These are phyloP conservation scores for Ophiostoma ips DNA, from an alignment of 2,329 filamentous ascomycete genomes.

Conservation along the genomic window DNA sequence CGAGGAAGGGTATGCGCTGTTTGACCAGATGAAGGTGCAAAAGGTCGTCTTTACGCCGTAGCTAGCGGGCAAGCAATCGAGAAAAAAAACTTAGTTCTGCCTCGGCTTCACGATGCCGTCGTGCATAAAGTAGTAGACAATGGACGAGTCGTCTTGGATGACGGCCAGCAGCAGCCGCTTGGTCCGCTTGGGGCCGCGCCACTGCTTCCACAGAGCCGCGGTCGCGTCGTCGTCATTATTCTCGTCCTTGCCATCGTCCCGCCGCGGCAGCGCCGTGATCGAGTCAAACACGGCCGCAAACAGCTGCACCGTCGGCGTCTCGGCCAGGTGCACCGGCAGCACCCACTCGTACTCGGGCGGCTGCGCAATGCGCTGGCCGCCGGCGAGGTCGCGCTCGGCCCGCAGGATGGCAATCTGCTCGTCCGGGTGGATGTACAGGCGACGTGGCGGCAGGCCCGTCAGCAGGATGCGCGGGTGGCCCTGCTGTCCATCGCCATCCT, in stretches of 20 bases:
- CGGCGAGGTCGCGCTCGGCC: slow-evolving; percentile 35
- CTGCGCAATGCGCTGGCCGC: slow-evolving; percentile 31
- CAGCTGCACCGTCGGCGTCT: slow-evolving; percentile 54
- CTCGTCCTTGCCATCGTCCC: slow-evolving; percentile 13
- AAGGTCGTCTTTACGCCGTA: slow-evolving; percentile 55
- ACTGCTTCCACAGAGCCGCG: slow-evolving; percentile 23
- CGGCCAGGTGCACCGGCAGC: slow-evolving; percentile 55
- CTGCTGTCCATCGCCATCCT: too few species aligned
- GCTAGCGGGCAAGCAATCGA: background rate
- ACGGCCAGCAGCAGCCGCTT: slow-evolving; percentile 65
- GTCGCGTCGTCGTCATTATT: slow-evolving; percentile 10
- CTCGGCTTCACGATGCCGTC: slow-evolving; percentile 78
- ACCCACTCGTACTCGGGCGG: slow-evolving; percentile 60
- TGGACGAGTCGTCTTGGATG: slow-evolving; percentile 65
- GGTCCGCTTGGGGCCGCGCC: slow-evolving; percentile 31
- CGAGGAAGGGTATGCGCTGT: slow-evolving; percentile 54
- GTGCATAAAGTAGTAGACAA: slow-evolving; percentile 75
- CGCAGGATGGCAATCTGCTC: slow-evolving; percentile 64
- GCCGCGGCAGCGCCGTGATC: slow-evolving; percentile 31
- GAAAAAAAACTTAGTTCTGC: slow-evolving; percentile 47
- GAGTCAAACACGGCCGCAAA: slow-evolving; percentile 60
- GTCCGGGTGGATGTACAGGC: slow-evolving; percentile 68
- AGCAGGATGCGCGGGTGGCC: slow-evolving; percentile 48
- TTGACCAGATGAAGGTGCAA: slow-evolving; percentile 58
- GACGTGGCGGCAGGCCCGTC: slow-evolving; percentile 56